A percentile compares a stretch with the other conserved stretches of the same genome.
These are phyloP conservation scores for Melampsora larici-populina DNA, from an alignment of 1,284 basidiomycete species.

Conservation along the genomic window DNA sequence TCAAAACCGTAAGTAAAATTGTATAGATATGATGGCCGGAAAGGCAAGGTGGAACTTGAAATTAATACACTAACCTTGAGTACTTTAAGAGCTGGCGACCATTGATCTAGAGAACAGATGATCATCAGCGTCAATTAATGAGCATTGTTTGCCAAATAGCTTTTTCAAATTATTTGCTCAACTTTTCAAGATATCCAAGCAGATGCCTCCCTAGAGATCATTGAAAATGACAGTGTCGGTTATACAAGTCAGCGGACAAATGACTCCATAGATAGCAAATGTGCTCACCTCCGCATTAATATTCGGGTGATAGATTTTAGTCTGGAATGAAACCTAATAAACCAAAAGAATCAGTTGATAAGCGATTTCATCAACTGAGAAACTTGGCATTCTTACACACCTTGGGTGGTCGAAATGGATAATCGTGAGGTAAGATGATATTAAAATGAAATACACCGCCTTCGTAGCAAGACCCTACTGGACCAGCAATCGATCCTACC, in stretches of 20 bases:
- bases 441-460: constrained; percentile 30
- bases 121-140: not conserved
- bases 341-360: not conserved
- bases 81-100: constrained; percentile 24
- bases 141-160: not conserved
- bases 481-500: constrained; percentile 26
- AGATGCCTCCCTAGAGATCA: constrained; percentile 17
- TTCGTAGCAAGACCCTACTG: constrained; percentile 19
- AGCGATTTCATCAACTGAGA: not conserved
- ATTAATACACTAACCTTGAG: constrained; percentile 1
- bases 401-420: constrained; percentile 31
- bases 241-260: not conserved
- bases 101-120: constrained; percentile 13
- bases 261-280: not conserved
- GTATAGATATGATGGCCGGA: too few relatives aligned
- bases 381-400: not conserved
- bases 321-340: constrained; percentile 14
- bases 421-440: constrained; percentile 32
- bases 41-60: too few relatives aligned
- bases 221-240: not conserved
- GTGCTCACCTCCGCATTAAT: constrained; percentile 6
- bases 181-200: constrained; percentile 34
- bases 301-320: constrained; percentile 24
- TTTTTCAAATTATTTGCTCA: not conserved
- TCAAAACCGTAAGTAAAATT: too few relatives aligned